These are phyloP conservation scores for Backusella parvicylindrica DNA, from an alignment of 192 early-diverging fungal genomes.

Conservation along the genomic window DNA sequence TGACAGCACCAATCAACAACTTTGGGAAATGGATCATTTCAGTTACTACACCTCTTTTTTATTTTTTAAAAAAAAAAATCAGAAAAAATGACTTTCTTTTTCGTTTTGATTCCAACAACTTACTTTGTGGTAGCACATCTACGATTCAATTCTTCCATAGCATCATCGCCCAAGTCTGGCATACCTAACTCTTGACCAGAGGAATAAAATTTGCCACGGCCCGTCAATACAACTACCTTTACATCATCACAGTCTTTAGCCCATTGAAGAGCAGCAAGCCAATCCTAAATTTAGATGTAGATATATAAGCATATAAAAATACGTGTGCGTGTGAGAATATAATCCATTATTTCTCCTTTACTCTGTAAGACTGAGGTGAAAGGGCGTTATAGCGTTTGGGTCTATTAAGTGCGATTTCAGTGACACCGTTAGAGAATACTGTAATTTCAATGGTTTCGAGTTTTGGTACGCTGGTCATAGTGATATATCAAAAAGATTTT, in stretches of 20 bases:
- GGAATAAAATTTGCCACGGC: slow-evolving; percentile 60
- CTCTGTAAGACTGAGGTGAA: slow-evolving; percentile 48
- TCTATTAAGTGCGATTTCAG: slow-evolving; percentile 60
- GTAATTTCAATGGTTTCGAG: slow-evolving; percentile 46
- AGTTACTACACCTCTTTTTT: slow-evolving; percentile 23
- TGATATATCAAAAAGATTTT: background rate
- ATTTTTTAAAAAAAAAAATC: background rate
- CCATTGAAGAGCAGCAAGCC: slow-evolving; percentile 56
- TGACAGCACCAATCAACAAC: slow-evolving; percentile 67
- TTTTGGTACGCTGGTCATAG: slow-evolving; percentile 17
- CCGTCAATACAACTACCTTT: slow-evolving; percentile 62
- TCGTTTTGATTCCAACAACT: background rate
- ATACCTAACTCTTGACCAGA: slow-evolving; percentile 61
- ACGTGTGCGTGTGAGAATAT: background rate
- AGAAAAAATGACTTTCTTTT: background rate
- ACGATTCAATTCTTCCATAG: background rate
- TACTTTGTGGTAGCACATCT: slow-evolving; percentile 17
- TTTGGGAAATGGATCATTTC: slow-evolving; percentile 62
- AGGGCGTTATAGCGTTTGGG: slow-evolving; percentile 62
- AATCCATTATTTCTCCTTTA: background rate
- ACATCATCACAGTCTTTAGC: slow-evolving; percentile 43
- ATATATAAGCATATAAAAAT: background rate
- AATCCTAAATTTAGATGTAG: slow-evolving; percentile 34
- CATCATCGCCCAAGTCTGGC: slow-evolving; percentile 6
- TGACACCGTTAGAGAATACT: slow-evolving; percentile 47